phyloP scores from a whole-genome alignment of 192 early-diverging fungal genomes.

The Entrophospora sp. region DNA sequence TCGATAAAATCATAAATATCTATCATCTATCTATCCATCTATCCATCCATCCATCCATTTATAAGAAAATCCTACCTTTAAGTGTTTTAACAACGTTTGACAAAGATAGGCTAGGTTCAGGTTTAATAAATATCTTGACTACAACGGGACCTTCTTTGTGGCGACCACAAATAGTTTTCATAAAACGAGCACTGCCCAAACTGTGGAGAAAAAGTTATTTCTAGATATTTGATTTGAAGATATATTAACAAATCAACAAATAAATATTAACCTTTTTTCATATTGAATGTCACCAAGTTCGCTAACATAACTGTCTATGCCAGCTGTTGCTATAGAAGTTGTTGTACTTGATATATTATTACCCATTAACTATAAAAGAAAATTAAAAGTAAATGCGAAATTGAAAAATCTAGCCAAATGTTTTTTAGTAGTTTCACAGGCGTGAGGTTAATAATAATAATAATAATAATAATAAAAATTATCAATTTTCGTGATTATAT shows the following conservation, averaged over 20 bases:
- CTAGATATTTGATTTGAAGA: slow-evolving; percentile 21
- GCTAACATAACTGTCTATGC: slow-evolving; percentile 65
- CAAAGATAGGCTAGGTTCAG: slow-evolving; percentile 53
- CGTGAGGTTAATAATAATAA: too few species aligned
- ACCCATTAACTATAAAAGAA: slow-evolving; percentile 38
- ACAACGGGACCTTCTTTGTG: slow-evolving; percentile 77
- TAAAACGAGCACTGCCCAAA: slow-evolving; percentile 84
- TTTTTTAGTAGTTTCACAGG: too few species aligned
- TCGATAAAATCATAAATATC: neutral
- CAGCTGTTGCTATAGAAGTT: slow-evolving; percentile 48
- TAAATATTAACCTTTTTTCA: slow-evolving; percentile 49
- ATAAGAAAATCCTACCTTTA: slow-evolving; percentile 34
- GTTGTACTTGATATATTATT: slow-evolving; percentile 63
- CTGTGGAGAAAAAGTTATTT: slow-evolving; percentile 48
- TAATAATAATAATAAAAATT: too few species aligned
- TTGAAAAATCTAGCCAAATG: too few species aligned
- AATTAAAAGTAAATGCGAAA: too few species aligned
- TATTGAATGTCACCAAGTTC: slow-evolving; percentile 63
- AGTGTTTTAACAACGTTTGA: slow-evolving; percentile 42
- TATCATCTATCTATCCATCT: too few species aligned
- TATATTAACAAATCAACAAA: neutral
- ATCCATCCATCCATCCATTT: too few species aligned
- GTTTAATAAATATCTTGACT: slow-evolving; percentile 91
- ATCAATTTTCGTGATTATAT: too few species aligned
- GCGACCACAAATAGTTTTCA: slow-evolving; percentile 87